Percentiles rank a stretch among this genome's conserved stretches.
Conservation (phyloP, 345 rosid species). For the Xanthoceras sorbifolium region DNA sequence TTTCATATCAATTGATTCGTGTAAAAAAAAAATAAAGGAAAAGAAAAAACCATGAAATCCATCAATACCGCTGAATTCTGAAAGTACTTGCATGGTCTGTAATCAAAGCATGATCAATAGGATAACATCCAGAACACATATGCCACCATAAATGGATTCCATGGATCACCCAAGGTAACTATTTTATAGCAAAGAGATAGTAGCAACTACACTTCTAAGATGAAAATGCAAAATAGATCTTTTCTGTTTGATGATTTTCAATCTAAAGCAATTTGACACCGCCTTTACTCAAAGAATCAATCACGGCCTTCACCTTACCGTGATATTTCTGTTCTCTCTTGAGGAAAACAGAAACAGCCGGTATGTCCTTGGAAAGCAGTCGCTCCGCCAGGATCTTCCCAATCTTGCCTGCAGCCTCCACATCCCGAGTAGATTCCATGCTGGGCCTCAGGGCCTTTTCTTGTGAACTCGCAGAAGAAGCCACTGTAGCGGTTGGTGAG, state of each 20-base stretch:
- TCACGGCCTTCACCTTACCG: slow-evolving; percentile 83
- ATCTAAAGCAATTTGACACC: slow-evolving; percentile 63
- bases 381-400: slow-evolving; percentile 82
- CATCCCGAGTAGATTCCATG: slow-evolving; percentile 67
- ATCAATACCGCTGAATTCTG: background rate
- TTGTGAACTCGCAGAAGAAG: slow-evolving; percentile 76
- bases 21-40: too few species aligned
- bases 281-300: slow-evolving; percentile 70
- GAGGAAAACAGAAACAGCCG: slow-evolving; percentile 63
- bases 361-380: slow-evolving; percentile 63
- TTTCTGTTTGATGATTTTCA: background rate
- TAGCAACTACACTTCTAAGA: background rate
- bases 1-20: too few species aligned
- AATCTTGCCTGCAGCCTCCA: slow-evolving; percentile 86
- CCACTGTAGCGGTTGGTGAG: slow-evolving; percentile 79
- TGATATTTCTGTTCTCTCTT: slow-evolving; percentile 83
- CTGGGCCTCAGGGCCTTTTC: slow-evolving; percentile 68
- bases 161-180: background rate
- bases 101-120: background rate
- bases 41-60: background rate
- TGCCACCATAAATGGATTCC: background rate
- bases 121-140: background rate
- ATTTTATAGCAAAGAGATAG: background rate
- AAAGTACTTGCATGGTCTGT: background rate
- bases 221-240: background rate